Base-by-base conservation (phyloP, 2,329 filamentous ascomycete species). In the Pestalotiopsis sp. region DNA sequence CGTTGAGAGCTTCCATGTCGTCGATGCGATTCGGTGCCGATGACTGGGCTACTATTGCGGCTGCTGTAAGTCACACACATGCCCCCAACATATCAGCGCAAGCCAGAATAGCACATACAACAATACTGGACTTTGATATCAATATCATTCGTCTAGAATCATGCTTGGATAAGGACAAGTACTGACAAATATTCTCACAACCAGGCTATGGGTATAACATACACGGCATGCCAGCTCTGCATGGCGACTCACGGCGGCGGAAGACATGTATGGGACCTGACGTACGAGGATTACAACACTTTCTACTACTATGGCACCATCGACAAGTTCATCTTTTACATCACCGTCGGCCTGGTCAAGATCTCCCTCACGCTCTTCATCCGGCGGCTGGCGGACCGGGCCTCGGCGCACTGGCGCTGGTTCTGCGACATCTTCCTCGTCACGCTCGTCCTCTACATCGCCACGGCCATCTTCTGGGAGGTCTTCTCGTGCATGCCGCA, bases 281-380 rank as follows among this genome's bases (percentile, higher is more conserved):
- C 79, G 0, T 80, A 81, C 39, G 72, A 75, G 25, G 74, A 81
- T 55, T 75, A 77, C 63, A 71, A 74, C 36, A 63, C 72, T 59
- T 77, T 76, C 67, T 70, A 70, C 67, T 73, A 76, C 68, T 72
- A 73, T 38, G 72, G 71, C 11, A 68, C 69, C 6, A 68, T 74
- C 23, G 69, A 71, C 66, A 73, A 74, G 57, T 67, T 73, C 23
- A 64, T 78, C 12, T 78, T 78, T 69, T 79, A 73, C 63, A 65
- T 75, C 25, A 72, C 74, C 4, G 72, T 79, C 4, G 78, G 78
- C n/a, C 70, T 80, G 36, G 76, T 79, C 67, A 81, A 81, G 67
- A 74, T 80, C 23, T 79, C 77, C 3, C 79, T 81, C n/a, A 74
- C 75, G 9, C 71, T 78, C 31, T 81, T 81, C 70, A 79, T 80